Evolutionary conservation across 2,329 filamentous ascomycete species (phyloP).

Genomic region (Aspergillus ruber): DNA sequence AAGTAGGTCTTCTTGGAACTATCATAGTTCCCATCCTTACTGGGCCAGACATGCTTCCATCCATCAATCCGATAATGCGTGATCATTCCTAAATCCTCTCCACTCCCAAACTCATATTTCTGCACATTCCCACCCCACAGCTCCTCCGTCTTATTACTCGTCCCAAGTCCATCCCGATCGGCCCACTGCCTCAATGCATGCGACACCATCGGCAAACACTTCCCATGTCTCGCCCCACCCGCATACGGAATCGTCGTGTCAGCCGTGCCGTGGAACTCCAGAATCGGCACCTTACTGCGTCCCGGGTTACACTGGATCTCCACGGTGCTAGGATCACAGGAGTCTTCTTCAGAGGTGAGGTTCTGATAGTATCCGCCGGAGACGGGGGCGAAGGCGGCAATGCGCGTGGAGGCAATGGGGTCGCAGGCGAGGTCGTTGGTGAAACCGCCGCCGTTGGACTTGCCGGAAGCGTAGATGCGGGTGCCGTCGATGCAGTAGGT

Average conservation of each 20-base stretch:
- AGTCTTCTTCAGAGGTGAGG: slow-evolving; percentile 10
- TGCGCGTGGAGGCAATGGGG: slow-evolving; percentile 31
- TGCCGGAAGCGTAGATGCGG: slow-evolving; percentile 44
- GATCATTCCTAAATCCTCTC: slow-evolving; percentile 3
- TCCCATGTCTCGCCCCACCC: slow-evolving; percentile 22
- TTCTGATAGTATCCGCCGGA: slow-evolving; percentile 42
- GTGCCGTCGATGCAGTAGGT: slow-evolving; percentile 42
- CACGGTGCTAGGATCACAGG: slow-evolving; percentile 9
- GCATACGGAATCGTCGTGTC: slow-evolving; percentile 34
- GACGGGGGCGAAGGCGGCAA: slow-evolving; percentile 47
- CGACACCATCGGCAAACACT: slow-evolving; percentile 15
- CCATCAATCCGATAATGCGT: slow-evolving; percentile 11
- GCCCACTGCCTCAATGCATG: slow-evolving; percentile 17
- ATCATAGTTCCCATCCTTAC: slow-evolving; percentile 12
- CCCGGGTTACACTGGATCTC: slow-evolving; percentile 21
- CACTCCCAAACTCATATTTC: slow-evolving; percentile 5
- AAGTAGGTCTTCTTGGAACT: slow-evolving; percentile 10
- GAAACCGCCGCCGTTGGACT: slow-evolving; percentile 52
- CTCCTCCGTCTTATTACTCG: slow-evolving; percentile 3
- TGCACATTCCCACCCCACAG: slow-evolving; percentile 3
- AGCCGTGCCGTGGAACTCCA: slow-evolving; percentile 17
- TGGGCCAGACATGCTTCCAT: slow-evolving; percentile 16
- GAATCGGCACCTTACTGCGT: slow-evolving; percentile 24
- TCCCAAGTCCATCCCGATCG: slow-evolving; percentile 17
- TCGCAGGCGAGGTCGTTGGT: slow-evolving; percentile 45